Percentiles rank a stretch among this genome's conserved stretches.
These are phyloP conservation scores for Apiospora arundinis DNA, from an alignment of 2,329 filamentous ascomycete species.

Conservation along the genomic window DNA sequence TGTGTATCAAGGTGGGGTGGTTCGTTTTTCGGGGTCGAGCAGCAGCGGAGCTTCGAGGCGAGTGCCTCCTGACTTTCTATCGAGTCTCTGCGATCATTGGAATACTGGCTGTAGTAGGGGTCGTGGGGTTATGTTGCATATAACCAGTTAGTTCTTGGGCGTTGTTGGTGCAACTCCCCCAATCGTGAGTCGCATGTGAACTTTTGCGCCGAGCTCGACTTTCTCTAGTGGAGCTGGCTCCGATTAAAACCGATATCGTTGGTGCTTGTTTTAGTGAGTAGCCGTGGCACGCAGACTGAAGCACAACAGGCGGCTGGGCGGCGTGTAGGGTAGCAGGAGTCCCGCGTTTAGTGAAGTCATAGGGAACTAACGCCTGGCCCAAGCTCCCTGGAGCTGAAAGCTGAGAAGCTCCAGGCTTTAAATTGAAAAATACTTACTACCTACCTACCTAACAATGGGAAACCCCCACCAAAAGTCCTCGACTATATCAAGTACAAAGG, in stretches of 20 bases:
- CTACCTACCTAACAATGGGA: background rate
- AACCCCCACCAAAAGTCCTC: background rate
- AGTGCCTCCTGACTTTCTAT: slow-evolving; percentile 6
- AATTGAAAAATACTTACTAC: background rate
- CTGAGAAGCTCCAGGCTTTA: background rate
- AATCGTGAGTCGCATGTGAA: slow-evolving; percentile 3
- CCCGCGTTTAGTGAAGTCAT: slow-evolving; percentile 12
- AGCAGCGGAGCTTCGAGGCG: slow-evolving; percentile 10
- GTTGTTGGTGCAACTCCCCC: background rate
- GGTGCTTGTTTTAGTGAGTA: background rate
- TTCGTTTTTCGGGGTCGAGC: background rate
- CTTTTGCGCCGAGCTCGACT: slow-evolving; percentile 15
- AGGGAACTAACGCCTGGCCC: background rate
- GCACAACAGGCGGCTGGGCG: no score
- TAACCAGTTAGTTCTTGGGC: background rate
- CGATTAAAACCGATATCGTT: background rate
- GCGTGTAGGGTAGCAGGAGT: background rate
- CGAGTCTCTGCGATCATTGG: slow-evolving; percentile 19
- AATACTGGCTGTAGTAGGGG: background rate
- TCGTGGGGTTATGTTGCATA: background rate
- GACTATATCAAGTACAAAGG: background rate
- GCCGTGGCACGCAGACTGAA: no score
- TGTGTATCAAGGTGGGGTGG: background rate
- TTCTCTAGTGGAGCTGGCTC: background rate
- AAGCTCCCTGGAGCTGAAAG: background rate